These are phyloP conservation scores for Glycine tomentella DNA, from an alignment of 306 rosid species.

Conservation along the genomic window DNA sequence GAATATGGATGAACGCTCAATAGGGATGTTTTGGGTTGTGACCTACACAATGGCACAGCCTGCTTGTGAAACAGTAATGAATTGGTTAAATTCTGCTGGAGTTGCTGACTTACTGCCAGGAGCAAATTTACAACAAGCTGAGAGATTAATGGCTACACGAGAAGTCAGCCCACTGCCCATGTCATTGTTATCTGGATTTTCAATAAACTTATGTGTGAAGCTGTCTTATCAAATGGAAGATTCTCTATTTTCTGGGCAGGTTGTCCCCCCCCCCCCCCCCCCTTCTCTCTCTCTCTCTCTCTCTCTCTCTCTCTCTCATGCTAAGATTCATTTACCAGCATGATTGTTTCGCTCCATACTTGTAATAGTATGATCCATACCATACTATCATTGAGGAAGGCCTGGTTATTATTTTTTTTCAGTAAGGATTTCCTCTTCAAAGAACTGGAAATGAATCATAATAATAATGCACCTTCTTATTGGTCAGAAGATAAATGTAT, in stretches of 20 bases:
- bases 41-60: constrained; percentile 99
- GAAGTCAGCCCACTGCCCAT: constrained; percentile 97
- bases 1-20: constrained; percentile 98
- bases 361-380: constrained; percentile 14
- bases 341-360: constrained; percentile 8
- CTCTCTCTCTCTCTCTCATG: not conserved
- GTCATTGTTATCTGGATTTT: constrained; percentile 92
- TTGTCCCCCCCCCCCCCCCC: constrained; percentile 27
- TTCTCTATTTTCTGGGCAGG: constrained; percentile 83
- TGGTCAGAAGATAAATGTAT: constrained; percentile 29
- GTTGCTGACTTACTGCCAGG: constrained; percentile 64
- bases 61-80: constrained; percentile 91
- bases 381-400: constrained; percentile 26
- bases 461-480: constrained; percentile 34
- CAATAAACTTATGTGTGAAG: constrained; percentile 90
- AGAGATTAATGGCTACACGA: constrained; percentile 75
- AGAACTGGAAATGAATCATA: constrained; percentile 26
- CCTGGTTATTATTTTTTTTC: constrained; percentile 5
- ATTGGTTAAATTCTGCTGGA: constrained; percentile 84
- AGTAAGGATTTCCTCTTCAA: constrained; percentile 36
- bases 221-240: constrained; percentile 95
- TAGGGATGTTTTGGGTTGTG: constrained; percentile 99
- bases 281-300: not conserved
- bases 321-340: constrained; percentile 23
- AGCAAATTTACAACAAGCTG: constrained; percentile 75